Percentiles rank a stretch among this genome's conserved stretches.
phyloP scores from a whole-genome alignment of 768 basidiomycete species.

The Phlebiopsis flavidoalba region DNA sequence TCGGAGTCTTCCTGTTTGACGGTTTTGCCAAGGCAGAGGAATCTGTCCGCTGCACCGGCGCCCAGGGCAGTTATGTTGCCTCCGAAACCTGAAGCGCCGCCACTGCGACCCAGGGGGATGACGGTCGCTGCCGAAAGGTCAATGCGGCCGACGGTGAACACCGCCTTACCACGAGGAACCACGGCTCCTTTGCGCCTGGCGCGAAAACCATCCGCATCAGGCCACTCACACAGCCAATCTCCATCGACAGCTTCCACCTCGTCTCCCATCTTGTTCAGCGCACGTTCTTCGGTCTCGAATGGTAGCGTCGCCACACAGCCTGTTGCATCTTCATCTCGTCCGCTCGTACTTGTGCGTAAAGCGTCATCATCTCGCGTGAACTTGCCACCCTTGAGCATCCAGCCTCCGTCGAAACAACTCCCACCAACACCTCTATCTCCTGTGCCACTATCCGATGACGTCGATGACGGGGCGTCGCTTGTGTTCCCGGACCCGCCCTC shows the following conservation, averaged over 20 bases:
- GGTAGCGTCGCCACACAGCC: neutral
- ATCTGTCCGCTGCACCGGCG: neutral
- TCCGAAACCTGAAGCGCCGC: neutral
- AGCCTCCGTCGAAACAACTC: conserved; percentile 20
- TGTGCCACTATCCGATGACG: conserved; percentile 7
- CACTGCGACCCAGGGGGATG: conserved; percentile 18
- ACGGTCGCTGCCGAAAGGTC: conserved; percentile 13
- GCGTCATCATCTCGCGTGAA: conserved; percentile 19
- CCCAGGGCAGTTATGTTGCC: neutral
- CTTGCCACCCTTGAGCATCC: conserved; percentile 17
- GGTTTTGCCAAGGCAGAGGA: neutral
- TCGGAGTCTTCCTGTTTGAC: conserved; percentile 20
- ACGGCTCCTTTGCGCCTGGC: neutral
- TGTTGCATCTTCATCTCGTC: conserved; percentile 2
- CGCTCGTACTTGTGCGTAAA: conserved; percentile 22
- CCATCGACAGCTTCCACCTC: conserved; percentile 14
- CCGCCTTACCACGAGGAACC: neutral
- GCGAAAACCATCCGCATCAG: conserved; percentile 9
- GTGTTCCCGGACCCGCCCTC: conserved; percentile 19
- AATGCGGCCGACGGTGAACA: neutral
- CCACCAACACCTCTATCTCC: conserved; percentile 20
- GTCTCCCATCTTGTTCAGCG: conserved; percentile 12
- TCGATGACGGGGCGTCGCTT: conserved; percentile 10
- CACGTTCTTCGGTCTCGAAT: conserved; percentile 9
- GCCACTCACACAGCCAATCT: conserved; percentile 11